phyloP scores from a whole-genome alignment of 2,329 filamentous ascomycete genomes.

The Aspergillus novofumigatus region DNA sequence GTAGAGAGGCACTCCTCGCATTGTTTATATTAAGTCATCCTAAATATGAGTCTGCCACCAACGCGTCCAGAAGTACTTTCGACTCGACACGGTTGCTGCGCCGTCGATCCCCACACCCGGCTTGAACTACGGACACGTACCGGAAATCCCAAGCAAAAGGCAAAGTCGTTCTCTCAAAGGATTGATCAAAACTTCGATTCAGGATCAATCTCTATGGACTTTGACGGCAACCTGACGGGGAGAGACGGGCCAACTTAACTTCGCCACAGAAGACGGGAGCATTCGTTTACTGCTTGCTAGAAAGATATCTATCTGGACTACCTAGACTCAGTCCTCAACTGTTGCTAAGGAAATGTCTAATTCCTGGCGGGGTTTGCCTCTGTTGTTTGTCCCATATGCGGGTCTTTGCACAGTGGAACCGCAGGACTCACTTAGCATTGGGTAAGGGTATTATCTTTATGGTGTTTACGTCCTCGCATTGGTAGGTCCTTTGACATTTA shows the following conservation, averaged over 20 bases:
- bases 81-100: slow-evolving; percentile 21
- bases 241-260: background rate
- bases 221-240: background rate
- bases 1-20: background rate
- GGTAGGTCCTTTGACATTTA: background rate
- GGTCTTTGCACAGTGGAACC: background rate
- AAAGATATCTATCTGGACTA: no score
- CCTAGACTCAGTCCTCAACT: background rate
- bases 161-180: background rate
- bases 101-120: slow-evolving; percentile 19
- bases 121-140: background rate
- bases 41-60: background rate
- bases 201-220: background rate
- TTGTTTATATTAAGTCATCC: background rate
- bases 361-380: background rate
- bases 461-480: background rate
- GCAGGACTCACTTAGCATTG: background rate
- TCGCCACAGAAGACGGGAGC: background rate
- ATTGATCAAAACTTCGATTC: background rate
- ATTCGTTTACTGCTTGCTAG: background rate
- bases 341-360: background rate
- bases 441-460: no score
- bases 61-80: background rate
- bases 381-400: background rate
- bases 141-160: slow-evolving; percentile 10